Base-by-base conservation (phyloP, 352 stramenopile genomes). In the Globisporangium lucens region DNA sequence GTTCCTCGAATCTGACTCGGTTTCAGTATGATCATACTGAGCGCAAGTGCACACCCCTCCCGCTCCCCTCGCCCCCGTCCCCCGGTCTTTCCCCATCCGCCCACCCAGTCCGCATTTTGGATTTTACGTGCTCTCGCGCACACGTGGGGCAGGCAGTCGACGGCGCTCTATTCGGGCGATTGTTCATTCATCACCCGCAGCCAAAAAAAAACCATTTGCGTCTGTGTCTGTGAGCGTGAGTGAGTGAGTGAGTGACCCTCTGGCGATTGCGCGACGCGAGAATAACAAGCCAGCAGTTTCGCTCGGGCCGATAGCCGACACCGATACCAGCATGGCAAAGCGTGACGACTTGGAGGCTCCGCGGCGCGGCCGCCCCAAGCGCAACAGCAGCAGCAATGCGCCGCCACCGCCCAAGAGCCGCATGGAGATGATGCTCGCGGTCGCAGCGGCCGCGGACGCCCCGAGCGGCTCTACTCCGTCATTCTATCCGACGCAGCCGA, bases 341-440 rank as follows among this genome's bases (percentile, higher is more conserved):
- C 69, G 73, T 51, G 75, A 79, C 57, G 76, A 86, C 56, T 68
- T 75, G 68, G 77, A 85, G 46, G 56, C 63, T 63, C 56, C 65
- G 49, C 72, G 76, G 61, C 75, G 76, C 24, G 71, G 70, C 49
- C 68, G 73, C 47, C 72, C 72, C 55, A 66, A 73, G 47, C 73
- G 75, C 33, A 70, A 55, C 69, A 70, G 57, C 69, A 76, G 17
- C 59, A 61, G 17, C 60, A 60, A 20, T 17, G 65, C 59, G 47
- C 62, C 55, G 22, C 49, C 43, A 9, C 41, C 56, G 17, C 70
- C 72, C 55, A 77, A 81, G 66, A 83, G 81, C 67, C 78, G 82
- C 70, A 79, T 81, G 79, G 76, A 76, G 66, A 78, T 80, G 68
- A 76, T 84, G 38, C 76, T 83, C 64, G 75, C 69, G 20, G 65